phyloP scores from a whole-genome alignment of 169 alveolate species.

The Cryptosporidium meleagridis region DNA sequence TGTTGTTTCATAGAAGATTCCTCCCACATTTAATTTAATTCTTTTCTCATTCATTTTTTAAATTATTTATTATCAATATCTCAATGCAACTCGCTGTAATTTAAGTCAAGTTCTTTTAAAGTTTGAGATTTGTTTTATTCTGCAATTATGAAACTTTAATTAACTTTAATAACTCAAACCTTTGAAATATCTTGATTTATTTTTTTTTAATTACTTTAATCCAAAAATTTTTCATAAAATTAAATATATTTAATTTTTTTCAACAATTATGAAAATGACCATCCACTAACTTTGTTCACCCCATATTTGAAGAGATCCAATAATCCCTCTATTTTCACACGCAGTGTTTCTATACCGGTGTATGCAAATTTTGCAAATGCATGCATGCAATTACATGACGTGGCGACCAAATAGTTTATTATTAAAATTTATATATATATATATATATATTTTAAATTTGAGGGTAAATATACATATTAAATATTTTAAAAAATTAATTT shows the following conservation, averaged over 20 bases:
- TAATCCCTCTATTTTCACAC: slow-evolving; percentile 38
- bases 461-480: background rate
- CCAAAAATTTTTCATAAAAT: background rate
- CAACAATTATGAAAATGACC: background rate
- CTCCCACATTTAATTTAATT: slow-evolving; percentile 63
- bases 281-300: slow-evolving; percentile 10
- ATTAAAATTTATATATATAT: background rate
- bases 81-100: background rate
- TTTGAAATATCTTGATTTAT: background rate
- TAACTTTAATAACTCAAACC: background rate
- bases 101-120: background rate
- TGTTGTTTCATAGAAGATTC: slow-evolving; percentile 54
- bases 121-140: background rate
- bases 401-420: slow-evolving; percentile 5
- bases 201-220: background rate
- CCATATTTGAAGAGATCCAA: slow-evolving; percentile 25
- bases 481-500: background rate
- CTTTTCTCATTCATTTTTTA: slow-evolving; percentile 43
- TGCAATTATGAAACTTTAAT: background rate
- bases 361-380: slow-evolving; percentile 35
- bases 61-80: background rate
- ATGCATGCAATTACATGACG: slow-evolving; percentile 62
- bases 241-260: background rate
- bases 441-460: background rate
- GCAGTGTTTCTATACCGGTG: slow-evolving; percentile 57